Conservation (phyloP, 148 eudicot species). For the Gaultheria prostrata region DNA sequence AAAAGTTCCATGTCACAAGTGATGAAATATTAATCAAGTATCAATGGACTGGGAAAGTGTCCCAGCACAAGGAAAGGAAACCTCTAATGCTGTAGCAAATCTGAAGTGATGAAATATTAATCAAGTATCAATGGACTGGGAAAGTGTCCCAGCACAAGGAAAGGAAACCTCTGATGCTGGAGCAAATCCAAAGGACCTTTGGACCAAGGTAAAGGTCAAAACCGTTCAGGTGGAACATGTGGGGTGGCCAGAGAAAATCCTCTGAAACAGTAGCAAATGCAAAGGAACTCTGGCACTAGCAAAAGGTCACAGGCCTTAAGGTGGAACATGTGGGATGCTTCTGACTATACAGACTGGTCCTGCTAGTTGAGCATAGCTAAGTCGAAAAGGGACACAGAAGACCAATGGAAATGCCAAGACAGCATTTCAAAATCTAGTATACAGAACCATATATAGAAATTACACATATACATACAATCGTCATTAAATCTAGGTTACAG, state of each 20-base stretch:
- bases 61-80: neutral
- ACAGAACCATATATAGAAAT: neutral
- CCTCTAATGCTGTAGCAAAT: neutral
- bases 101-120: neutral
- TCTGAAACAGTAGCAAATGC: neutral
- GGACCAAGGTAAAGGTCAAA: neutral
- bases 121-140: slow-evolving; percentile 5
- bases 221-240: neutral
- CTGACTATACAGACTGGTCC: neutral
- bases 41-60: neutral
- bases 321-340: neutral
- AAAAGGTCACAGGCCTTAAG: neutral
- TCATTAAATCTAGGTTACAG: neutral
- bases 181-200: neutral
- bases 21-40: neutral
- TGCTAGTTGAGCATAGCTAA: neutral
- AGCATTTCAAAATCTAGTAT: too few relatives aligned
- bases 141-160: neutral
- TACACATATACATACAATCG: neutral
- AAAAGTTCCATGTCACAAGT: neutral
- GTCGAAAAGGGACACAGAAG: neutral
- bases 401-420: neutral
- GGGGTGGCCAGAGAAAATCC: neutral
- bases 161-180: neutral
- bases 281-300: neutral